Conservation (phyloP, 768 basidiomycete species). For the Leccinum longicurvipes region DNA sequence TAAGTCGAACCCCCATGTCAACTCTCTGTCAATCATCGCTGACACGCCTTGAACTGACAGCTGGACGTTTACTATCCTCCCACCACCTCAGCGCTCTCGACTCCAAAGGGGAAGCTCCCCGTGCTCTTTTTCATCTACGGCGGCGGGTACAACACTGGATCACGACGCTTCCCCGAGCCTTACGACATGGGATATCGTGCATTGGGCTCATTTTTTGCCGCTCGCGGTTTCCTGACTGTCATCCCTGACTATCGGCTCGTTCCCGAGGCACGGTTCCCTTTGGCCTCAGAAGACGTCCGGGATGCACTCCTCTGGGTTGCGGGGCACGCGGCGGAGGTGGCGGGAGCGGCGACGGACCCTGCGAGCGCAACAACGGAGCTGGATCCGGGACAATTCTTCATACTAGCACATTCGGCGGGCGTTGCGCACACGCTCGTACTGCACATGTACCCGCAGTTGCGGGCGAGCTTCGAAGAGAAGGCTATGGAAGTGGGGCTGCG, state of each 20-base stretch:
- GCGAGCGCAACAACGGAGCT: conserved; percentile 20
- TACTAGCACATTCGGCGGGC: conserved; percentile 65
- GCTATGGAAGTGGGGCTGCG: conserved; percentile 16
- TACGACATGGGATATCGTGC: conserved; percentile 51
- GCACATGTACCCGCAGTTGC: conserved; percentile 31
- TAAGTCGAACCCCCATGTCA: not conserved
- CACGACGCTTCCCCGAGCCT: conserved; percentile 44
- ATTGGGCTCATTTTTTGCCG: conserved; percentile 60
- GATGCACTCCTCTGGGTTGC: conserved; percentile 58
- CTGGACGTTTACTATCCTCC: conserved; percentile 67
- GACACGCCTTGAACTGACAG: conserved; percentile 16
- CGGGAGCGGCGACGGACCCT: conserved; percentile 1
- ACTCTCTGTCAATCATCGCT: not conserved
- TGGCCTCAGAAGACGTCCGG: conserved; percentile 46
- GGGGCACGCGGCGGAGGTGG: conserved; percentile 31
- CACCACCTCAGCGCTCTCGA: conserved; percentile 20
- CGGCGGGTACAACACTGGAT: conserved; percentile 56
- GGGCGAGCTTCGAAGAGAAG: conserved; percentile 32
- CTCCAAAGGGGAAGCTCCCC: conserved; percentile 34
- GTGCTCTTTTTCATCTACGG: conserved; percentile 67
- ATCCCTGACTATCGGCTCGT: conserved; percentile 69
- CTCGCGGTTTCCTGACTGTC: conserved; percentile 55
- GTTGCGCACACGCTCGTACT: conserved; percentile 48
- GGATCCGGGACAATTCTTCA: conserved; percentile 39
- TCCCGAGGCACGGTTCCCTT: conserved; percentile 53